phyloP scores from a whole-genome alignment of 805 yeast genomes.

The Lipomyces kockii region DNA sequence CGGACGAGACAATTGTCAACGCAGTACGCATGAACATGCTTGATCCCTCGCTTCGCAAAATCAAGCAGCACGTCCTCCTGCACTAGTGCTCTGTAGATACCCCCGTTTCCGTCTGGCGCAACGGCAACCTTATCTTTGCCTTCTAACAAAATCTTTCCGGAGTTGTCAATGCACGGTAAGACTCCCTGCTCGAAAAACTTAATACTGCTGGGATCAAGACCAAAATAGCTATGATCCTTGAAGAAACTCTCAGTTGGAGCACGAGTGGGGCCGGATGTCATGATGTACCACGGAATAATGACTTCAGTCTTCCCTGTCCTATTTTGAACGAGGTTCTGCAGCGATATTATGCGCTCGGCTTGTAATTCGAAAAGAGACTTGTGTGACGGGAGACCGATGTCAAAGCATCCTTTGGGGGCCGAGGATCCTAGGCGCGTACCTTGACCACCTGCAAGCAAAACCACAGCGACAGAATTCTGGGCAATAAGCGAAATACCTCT shows the following conservation, averaged over 20 bases:
- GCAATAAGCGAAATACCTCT: slow-evolving; percentile 72
- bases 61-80: slow-evolving; percentile 70
- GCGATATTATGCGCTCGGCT: slow-evolving; percentile 75
- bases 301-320: slow-evolving; percentile 41
- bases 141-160: slow-evolving; percentile 75
- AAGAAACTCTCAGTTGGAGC: slow-evolving; percentile 74
- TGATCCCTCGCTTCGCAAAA: slow-evolving; percentile 66
- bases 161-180: slow-evolving; percentile 79
- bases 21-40: slow-evolving; percentile 95
- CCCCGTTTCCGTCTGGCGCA: slow-evolving; percentile 99
- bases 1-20: slow-evolving; percentile 92
- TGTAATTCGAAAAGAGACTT: slow-evolving; percentile 90
- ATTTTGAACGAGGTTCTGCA: slow-evolving; percentile 60
- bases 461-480: slow-evolving; percentile 78
- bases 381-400: slow-evolving; percentile 81
- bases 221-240: slow-evolving; percentile 65
- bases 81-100: slow-evolving; percentile 81
- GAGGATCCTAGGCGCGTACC: slow-evolving; percentile 93
- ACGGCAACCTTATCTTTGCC: slow-evolving; percentile 62
- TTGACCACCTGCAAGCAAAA: slow-evolving; percentile 98
- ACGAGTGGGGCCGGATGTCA: slow-evolving; percentile 93
- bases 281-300: slow-evolving; percentile 80
- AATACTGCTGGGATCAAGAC: slow-evolving; percentile 63
- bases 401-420: slow-evolving; percentile 91
- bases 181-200: slow-evolving; percentile 93